Percentiles rank a stretch among this genome's conserved stretches.
Evolutionary conservation across 2,329 filamentous ascomycete genomes (phyloP).

Genomic region (Aspergillus tamarii): DNA sequence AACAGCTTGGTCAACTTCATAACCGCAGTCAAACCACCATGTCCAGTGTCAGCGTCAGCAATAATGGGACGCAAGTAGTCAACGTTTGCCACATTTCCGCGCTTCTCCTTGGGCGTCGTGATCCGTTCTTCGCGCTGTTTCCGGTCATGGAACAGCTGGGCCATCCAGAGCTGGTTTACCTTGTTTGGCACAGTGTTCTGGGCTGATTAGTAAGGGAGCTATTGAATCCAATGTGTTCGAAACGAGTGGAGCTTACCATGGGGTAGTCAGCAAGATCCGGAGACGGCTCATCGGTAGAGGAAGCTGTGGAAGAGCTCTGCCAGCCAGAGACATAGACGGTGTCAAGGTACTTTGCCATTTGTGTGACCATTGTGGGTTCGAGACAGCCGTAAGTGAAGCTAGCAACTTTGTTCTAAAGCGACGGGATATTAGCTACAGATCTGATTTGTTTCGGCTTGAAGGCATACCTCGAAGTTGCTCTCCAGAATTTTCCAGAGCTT

Average conservation of each 20-base stretch:
- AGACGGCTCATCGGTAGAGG: conserved; percentile 90
- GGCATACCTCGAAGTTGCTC: conserved; percentile 73
- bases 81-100: conserved; percentile 73
- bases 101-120: conserved; percentile 71
- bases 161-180: conserved; percentile 95
- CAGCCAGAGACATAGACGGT: conserved; percentile 98
- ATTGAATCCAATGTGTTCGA: background rate
- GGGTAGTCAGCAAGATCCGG: conserved; percentile 98
- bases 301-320: conserved; percentile 97
- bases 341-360: conserved; percentile 99
- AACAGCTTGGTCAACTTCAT: conserved; percentile 99
- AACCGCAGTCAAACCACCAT: conserved; percentile 95
- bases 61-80: conserved; percentile 97
- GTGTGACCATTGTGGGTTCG: conserved; percentile 96
- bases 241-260: conserved; percentile 60
- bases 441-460: conserved; percentile 22
- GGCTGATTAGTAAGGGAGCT: conserved; percentile 16
- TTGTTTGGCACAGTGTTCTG: conserved; percentile 98
- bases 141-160: conserved; percentile 98
- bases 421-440: background rate
- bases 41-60: conserved; percentile 95
- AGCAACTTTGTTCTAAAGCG: conserved; percentile 71
- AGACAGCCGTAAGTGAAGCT: conserved; percentile 97
- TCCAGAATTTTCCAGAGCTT: conserved; percentile 95
- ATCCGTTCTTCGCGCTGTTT: conserved; percentile 97